Base-by-base conservation (phyloP, 805 yeast species). In the Candida fluviatilis region DNA sequence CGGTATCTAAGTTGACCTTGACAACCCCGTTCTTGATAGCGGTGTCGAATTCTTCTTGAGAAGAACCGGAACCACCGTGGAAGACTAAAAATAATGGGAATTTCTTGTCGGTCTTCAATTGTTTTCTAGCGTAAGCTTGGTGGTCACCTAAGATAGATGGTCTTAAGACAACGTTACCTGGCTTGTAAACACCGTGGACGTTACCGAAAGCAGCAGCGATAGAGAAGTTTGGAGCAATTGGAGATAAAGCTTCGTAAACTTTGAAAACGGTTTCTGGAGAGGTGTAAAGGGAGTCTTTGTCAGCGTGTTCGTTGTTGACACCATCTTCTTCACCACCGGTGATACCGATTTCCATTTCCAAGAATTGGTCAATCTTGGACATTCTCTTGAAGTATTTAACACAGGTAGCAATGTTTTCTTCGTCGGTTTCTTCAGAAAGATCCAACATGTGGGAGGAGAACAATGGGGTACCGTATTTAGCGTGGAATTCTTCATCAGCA, bases 301-400 rank as follows among this genome's bases (percentile, higher is more conserved):
- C 79, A 52, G 87, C 96, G 67, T 80, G 77, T 72, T 91, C 95
- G 81, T 93, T 93, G 84, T 93, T 93, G 61, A 93, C 99, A 82
- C 99, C 99, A 66, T 93, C 99, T 76, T 93, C 99, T 78, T 93
- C 99, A 83, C 99, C 99, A 75, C 99, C 99, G 67, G 99, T 93
- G 82, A 93, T 93, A 82, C 99, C 99, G 66, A 93, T 93, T 79
- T 93, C 99, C 99, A 93, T 93, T 80, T 93, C 99, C 66, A 93
- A 81, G 93, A 93, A 93, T 77, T 91, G 98, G 74, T 80, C 76
- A 80, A 91, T 76, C 75, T 85, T 88, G 67, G 95, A 73, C 82
- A 87, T 88, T 74, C 95, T 87, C 69, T 76, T 76, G 75, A 93
- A 91, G 82, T 93, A 93, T 74, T 87, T 83, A 70, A 71, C 95